Conservation (phyloP, 148 eudicot species). For the Amaranthus palmeri region DNA sequence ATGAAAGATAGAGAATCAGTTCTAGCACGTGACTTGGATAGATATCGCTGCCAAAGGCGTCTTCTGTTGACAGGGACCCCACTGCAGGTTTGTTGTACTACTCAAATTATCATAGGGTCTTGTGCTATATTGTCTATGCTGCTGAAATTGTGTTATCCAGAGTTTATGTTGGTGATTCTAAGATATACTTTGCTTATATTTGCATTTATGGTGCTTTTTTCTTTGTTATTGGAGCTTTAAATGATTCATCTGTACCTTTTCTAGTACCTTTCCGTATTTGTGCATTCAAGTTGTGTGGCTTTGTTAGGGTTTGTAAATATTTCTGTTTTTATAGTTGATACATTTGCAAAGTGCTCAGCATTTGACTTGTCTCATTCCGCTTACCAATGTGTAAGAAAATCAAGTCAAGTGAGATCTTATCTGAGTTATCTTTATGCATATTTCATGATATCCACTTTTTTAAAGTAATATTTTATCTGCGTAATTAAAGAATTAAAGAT, state of each 20-base stretch:
- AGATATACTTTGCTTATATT: neutral
- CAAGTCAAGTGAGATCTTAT: too few species aligned
- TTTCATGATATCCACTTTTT: too few species aligned
- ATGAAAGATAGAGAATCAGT: conserved; percentile 99
- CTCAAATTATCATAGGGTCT: neutral
- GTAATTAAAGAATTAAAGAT: too few species aligned
- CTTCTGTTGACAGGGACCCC: conserved; percentile 97
- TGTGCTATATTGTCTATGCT: neutral
- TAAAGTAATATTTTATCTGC: too few species aligned
- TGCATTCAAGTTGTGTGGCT: too few species aligned
- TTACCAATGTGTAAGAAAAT: too few species aligned
- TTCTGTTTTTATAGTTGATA: too few species aligned
- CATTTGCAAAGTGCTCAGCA: too few species aligned
- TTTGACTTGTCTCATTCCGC: too few species aligned
- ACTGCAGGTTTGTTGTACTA: conserved; percentile 57
- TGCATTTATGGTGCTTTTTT: neutral
- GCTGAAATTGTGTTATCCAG: neutral
- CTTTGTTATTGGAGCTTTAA: neutral
- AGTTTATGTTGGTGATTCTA: conserved; percentile 3
- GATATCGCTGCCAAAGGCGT: conserved; percentile 98
- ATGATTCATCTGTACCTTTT: neutral
- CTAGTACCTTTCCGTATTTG: neutral
- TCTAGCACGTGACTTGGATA: conserved; percentile 93
- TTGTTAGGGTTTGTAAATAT: too few species aligned
- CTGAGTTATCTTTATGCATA: too few species aligned